Percentiles rank a stretch among this genome's conserved stretches.
Conservation (phyloP, 768 basidiomycete genomes). For the Macrolepiota fuliginosa region DNA sequence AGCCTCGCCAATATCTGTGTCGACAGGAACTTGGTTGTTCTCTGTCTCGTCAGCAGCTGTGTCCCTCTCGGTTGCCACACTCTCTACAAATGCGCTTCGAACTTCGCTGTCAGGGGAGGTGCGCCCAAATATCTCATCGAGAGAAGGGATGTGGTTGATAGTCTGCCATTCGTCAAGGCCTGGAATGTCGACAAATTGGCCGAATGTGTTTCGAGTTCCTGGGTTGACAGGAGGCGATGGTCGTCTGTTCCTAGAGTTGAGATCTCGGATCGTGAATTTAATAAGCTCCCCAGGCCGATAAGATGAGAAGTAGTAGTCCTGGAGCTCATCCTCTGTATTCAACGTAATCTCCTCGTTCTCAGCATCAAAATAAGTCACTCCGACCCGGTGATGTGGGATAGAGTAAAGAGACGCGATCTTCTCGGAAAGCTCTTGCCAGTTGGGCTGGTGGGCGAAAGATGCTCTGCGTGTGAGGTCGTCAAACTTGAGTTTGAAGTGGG, state of each 20-base stretch:
- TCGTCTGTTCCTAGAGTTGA: constrained; percentile 37
- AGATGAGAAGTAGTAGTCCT: constrained; percentile 57
- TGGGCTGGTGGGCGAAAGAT: constrained; percentile 47
- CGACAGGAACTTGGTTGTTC: constrained; percentile 56
- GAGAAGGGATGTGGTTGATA: constrained; percentile 33
- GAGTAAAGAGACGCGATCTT: constrained; percentile 50
- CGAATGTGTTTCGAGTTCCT: constrained; percentile 58
- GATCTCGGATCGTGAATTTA: constrained; percentile 65
- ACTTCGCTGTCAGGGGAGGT: not conserved
- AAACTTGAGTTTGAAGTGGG: constrained; percentile 66
- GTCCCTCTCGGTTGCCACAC: constrained; percentile 15
- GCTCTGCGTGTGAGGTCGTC: constrained; percentile 61
- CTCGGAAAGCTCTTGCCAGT: constrained; percentile 55
- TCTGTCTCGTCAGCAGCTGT: constrained; percentile 34
- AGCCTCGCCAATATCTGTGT: constrained; percentile 43
- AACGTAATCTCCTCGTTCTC: constrained; percentile 79
- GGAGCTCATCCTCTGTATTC: constrained; percentile 74
- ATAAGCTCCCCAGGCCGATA: constrained; percentile 31
- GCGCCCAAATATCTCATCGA: constrained; percentile 37
- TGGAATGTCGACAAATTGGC: constrained; percentile 34
- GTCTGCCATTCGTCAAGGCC: constrained; percentile 59
- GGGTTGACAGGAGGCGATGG: constrained; percentile 27
- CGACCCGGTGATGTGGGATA: constrained; percentile 58
- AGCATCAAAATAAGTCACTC: constrained; percentile 67
- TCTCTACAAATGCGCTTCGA: constrained; percentile 7